Evolutionary conservation across 441 rosid species (phyloP).

Genomic region (Adansonia madagascariensis): DNA sequence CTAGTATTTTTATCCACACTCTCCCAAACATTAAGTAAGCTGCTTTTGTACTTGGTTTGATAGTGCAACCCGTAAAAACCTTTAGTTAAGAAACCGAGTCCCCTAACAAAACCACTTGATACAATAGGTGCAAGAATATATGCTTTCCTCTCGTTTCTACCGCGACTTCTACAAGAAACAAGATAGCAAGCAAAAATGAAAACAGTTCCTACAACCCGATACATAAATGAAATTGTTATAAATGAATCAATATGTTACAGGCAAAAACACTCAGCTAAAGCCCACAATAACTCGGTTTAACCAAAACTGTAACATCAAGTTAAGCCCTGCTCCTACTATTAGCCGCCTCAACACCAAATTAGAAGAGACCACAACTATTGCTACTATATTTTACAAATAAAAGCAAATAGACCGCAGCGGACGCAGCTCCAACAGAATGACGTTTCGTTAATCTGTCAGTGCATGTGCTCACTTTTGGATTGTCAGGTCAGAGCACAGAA

Average conservation of each 20-base stretch:
- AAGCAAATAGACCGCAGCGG: not conserved
- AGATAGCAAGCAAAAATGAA: not conserved
- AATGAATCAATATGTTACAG: not conserved
- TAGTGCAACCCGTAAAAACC: too few species aligned
- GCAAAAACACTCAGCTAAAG: not conserved
- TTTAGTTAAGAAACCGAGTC: too few species aligned
- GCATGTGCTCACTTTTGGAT: not conserved
- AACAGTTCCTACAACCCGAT: not conserved
- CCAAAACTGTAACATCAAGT: not conserved
- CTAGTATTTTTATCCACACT: too few species aligned
- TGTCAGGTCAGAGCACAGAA: not conserved
- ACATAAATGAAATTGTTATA: not conserved
- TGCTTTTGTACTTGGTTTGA: too few species aligned
- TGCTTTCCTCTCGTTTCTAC: not conserved
- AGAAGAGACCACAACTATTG: not conserved
- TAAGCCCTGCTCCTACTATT: not conserved
- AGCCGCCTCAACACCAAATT: not conserved
- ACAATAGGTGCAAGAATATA: not conserved
- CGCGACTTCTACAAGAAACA: not conserved
- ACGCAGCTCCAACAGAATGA: not conserved
- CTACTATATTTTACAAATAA: not conserved
- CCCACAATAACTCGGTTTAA: not conserved
- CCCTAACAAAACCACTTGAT: not conserved
- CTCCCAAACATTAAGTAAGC: too few species aligned
- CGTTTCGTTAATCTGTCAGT: not conserved